phyloP scores from a whole-genome alignment of 2,329 filamentous ascomycete species.

The Xylaria sp. region DNA sequence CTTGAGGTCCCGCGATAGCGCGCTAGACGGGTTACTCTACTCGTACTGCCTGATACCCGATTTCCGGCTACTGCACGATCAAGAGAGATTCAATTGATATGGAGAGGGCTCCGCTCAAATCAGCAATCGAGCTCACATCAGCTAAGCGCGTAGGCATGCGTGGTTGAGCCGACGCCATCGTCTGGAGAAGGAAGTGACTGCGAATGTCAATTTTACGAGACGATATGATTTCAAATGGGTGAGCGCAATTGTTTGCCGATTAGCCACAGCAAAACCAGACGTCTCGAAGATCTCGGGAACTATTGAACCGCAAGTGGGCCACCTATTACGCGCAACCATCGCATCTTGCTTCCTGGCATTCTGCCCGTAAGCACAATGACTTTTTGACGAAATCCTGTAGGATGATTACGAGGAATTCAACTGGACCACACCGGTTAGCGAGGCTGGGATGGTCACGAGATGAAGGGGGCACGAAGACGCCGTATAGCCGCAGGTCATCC shows the following conservation, averaged over 20 bases:
- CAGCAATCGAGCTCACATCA: neutral
- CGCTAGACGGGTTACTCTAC: too few species aligned
- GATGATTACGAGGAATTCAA: constrained; percentile 10
- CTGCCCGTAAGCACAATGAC: neutral
- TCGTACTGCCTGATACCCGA: neutral
- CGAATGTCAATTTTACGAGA: neutral
- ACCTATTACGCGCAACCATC: neutral
- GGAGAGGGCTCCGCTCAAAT: neutral
- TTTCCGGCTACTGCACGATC: too few species aligned
- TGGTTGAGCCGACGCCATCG: neutral
- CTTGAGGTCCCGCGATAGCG: too few species aligned
- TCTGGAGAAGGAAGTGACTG: neutral
- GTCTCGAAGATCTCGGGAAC: neutral
- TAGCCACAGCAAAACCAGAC: constrained; percentile 8
- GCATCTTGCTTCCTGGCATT: neutral
- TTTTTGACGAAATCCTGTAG: constrained; percentile 15
- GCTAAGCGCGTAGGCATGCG: neutral
- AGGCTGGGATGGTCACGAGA: neutral
- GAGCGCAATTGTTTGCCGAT: neutral
- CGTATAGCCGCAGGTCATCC: neutral
- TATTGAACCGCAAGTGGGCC: neutral
- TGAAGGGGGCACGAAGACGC: neutral
- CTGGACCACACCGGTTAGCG: neutral
- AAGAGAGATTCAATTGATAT: neutral
- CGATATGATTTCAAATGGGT: neutral